phyloP scores from a whole-genome alignment of 108 stramenopile genomes.

The Skeletonema grethae region DNA sequence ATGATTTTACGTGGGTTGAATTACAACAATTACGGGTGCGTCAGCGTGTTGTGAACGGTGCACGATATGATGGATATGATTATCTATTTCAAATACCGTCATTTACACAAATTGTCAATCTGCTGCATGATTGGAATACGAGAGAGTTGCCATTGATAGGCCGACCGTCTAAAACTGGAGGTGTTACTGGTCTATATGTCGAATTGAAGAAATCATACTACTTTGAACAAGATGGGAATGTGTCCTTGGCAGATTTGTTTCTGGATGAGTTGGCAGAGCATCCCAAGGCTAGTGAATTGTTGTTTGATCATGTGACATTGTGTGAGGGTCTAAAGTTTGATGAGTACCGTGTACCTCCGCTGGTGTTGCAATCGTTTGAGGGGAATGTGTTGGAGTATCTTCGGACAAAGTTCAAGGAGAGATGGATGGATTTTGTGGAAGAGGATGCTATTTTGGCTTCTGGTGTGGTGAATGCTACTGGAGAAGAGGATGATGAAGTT shows the following conservation, averaged over 20 bases:
- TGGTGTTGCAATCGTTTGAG: constrained; percentile 63
- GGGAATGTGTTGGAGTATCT: constrained; percentile 36
- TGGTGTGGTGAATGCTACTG: constrained; percentile 1
- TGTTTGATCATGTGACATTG: constrained; percentile 28
- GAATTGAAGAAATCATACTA: constrained; percentile 53
- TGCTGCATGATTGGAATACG: constrained; percentile 65
- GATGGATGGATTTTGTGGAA: constrained; percentile 47
- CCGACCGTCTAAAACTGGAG: constrained; percentile 14
- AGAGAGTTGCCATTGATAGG: constrained; percentile 32
- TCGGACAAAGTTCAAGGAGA: constrained; percentile 20
- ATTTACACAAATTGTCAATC: constrained; percentile 61
- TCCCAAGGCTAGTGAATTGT: constrained; percentile 26
- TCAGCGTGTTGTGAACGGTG: constrained; percentile 51
- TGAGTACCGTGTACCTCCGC: constrained; percentile 56
- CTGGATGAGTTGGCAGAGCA: constrained; percentile 31
- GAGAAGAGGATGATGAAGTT: constrained; percentile 16
- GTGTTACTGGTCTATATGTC: constrained; percentile 53
- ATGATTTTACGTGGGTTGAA: constrained; percentile 72
- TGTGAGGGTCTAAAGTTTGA: constrained; percentile 28
- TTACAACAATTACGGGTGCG: constrained; percentile 54
- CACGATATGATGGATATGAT: constrained; percentile 47
- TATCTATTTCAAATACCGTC: constrained; percentile 67
- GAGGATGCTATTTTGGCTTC: constrained; percentile 15
- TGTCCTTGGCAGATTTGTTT: constrained; percentile 43
- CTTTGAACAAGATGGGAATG: constrained; percentile 30